Base-by-base conservation (phyloP, 352 stramenopile genomes). In the Phytophthora hibernalis region DNA sequence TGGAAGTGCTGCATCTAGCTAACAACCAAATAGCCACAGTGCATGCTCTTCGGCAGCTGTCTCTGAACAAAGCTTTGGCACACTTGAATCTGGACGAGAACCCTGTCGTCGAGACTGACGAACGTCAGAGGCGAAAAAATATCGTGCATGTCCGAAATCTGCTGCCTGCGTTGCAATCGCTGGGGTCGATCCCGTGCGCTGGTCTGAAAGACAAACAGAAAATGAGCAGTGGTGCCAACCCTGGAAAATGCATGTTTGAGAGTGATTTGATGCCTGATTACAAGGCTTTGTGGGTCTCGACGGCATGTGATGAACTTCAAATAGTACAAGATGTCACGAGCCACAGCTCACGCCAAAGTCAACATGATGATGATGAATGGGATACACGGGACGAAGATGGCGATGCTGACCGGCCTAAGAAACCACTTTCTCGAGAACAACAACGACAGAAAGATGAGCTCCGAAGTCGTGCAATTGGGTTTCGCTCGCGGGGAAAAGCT, bases 61-160 rank as follows among this genome's bases (percentile, higher is more conserved):
- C 85, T 15, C 62, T 95, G 8, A 93, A 95, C 63, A 90, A 91
- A 38, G 72, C 82, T 47, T 57, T 95, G 8, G 52, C 55, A 11
- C 82, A 92, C 40, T 61, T 95, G 18, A 78, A 93, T 62, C 61
- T 95, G n/a, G 83, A 93, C 24, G 82, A 79, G 5, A 95, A 95
- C 43, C 73, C 85, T 4, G 56, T 95, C 13, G 76, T 94, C 2
- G 72, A 83, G 40, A 87, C 74, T 0, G 80, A 93, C 38, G 83
- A 91, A 20, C 76, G 78, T 8, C 82, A 91, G 50, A 82, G 79
- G 5, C 74, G 85, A 15, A 88, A 88, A 53, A 82, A 89, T 35
- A 88, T 86, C 16, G 80, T 87, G n/a, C 77, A 94, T n/a, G 68
- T 95, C 2, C 55, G 91, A 8, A 95, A 95, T 63, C 73, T 95